A percentile compares a stretch with the other conserved stretches of the same genome.
phyloP scores from a whole-genome alignment of 2,329 filamentous ascomycete species.

The Trichoderma atrobrunneum region DNA sequence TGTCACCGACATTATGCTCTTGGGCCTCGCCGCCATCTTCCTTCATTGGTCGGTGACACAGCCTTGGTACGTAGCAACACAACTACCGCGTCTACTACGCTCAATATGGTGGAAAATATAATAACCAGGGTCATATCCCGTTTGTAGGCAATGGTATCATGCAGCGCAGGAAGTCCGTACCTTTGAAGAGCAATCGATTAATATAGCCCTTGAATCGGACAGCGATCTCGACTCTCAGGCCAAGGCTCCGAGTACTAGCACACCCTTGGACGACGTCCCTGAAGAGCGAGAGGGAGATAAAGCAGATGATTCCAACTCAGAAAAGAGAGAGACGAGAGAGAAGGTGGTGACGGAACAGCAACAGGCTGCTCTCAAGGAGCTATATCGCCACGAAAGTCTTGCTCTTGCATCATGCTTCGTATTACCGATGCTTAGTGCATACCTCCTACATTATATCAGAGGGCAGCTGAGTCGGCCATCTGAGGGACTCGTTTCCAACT shows the following conservation, averaged over 20 bases:
- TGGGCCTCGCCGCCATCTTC: constrained; percentile 78
- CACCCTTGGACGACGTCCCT: constrained; percentile 42
- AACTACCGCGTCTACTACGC: neutral
- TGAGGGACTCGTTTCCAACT: constrained; percentile 85
- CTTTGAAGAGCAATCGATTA: constrained; percentile 44
- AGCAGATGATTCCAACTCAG: constrained; percentile 18
- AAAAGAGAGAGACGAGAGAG: neutral
- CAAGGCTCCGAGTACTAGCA: constrained; percentile 22
- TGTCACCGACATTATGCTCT: constrained; percentile 78
- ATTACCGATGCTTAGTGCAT: constrained; percentile 75
- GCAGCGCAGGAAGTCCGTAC: constrained; percentile 63
- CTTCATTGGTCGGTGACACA: constrained; percentile 89
- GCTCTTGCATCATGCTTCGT: constrained; percentile 77
- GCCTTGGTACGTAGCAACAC: constrained; percentile 65
- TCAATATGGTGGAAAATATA: neutral
- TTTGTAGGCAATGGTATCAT: constrained; percentile 67
- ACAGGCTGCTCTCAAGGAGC: constrained; percentile 54
- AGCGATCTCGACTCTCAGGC: constrained; percentile 36
- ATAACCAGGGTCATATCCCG: neutral
- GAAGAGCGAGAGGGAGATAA: constrained; percentile 39
- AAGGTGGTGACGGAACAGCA: constrained; percentile 25
- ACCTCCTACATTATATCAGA: constrained; percentile 77
- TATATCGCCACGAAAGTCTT: constrained; percentile 70
- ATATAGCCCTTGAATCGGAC: constrained; percentile 45
- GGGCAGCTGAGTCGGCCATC: constrained; percentile 77